phyloP scores from a whole-genome alignment of 148 eudicot genomes.

The Rhododendron henanense region DNA sequence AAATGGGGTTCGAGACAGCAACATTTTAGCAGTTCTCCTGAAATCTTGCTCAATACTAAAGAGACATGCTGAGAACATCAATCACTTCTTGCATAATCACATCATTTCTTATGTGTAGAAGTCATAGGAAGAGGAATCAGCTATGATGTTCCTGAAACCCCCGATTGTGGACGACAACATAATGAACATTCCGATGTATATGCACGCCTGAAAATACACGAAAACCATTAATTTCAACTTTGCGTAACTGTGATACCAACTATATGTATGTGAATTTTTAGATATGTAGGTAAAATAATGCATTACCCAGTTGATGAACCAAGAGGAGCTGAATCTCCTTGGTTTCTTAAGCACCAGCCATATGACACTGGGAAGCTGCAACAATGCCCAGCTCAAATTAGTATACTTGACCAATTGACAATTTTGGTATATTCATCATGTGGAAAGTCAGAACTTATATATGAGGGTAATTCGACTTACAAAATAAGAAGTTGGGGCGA shows the following conservation, averaged over 20 bases:
- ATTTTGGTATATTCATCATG: neutral
- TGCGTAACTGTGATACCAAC: neutral
- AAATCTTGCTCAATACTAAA: slow-evolving; percentile 20
- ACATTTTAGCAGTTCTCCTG: neutral
- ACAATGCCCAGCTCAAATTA: slow-evolving; percentile 2
- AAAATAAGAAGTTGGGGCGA: slow-evolving; percentile 85
- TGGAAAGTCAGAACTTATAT: neutral
- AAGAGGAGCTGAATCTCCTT: slow-evolving; percentile 57
- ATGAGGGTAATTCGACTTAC: slow-evolving; percentile 34
- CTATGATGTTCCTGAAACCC: slow-evolving; percentile 71
- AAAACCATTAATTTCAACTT: neutral
- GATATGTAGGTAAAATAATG: neutral
- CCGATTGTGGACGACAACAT: slow-evolving; percentile 87
- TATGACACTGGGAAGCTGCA: slow-evolving; percentile 82
- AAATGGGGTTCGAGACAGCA: neutral
- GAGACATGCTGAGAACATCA: neutral
- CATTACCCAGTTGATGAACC: slow-evolving; percentile 89
- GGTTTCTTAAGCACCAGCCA: slow-evolving; percentile 87
- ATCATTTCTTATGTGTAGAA: slow-evolving; percentile 48
- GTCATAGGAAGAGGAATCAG: slow-evolving; percentile 70
- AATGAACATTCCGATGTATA: slow-evolving; percentile 63
- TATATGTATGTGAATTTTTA: neutral
- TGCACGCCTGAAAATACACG: slow-evolving; percentile 48
- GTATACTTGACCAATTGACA: neutral
- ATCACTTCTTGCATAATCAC: neutral